Evolutionary conservation across 495 filamentous ascomycete genomes (phyloP).

Genomic region (Corynascus novoguineensis): DNA sequence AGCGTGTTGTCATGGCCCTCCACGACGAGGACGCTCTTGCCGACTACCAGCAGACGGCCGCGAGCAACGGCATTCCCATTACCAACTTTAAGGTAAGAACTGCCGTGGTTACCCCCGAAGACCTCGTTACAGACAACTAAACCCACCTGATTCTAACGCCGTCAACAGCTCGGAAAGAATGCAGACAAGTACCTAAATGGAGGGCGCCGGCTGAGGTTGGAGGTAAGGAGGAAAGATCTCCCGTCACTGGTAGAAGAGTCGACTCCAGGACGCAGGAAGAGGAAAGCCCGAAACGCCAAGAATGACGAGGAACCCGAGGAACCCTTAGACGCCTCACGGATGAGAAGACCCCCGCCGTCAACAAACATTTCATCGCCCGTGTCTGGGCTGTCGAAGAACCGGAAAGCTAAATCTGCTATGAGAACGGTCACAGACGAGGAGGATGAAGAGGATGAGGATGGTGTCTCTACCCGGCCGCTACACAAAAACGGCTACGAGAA

Average conservation of each 20-base stretch:
- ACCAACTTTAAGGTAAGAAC: conserved; percentile 36
- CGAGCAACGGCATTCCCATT: conserved; percentile 31
- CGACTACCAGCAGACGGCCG: conserved; percentile 43
- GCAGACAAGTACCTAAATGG: neutral
- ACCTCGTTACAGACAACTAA: neutral
- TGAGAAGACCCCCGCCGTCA: conserved; percentile 49
- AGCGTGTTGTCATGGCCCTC: conserved; percentile 45
- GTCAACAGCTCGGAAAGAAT: conserved; percentile 33
- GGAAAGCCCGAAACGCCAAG: neutral
- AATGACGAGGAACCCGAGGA: neutral
- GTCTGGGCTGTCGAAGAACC: conserved; percentile 31
- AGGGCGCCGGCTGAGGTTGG: conserved; percentile 1
- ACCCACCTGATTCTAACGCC: no score
- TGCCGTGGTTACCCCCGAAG: neutral
- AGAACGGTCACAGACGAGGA: conserved; percentile 20
- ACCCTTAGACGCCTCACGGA: neutral
- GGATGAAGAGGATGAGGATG: conserved; percentile 36
- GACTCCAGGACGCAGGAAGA: no score
- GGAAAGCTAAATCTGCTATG: conserved; percentile 43
- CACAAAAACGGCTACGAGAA: conserved; percentile 43
- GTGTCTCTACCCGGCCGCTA: conserved; percentile 28
- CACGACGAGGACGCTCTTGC: conserved; percentile 38
- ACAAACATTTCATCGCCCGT: conserved; percentile 85
- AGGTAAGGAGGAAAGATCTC: conserved; percentile 4
- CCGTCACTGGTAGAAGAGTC: neutral